Evolutionary conservation across 2,329 filamentous ascomycete species (phyloP), one percentile per base, ranked within the genome.

Genomic region (Diaporthe australafricana): DNA sequence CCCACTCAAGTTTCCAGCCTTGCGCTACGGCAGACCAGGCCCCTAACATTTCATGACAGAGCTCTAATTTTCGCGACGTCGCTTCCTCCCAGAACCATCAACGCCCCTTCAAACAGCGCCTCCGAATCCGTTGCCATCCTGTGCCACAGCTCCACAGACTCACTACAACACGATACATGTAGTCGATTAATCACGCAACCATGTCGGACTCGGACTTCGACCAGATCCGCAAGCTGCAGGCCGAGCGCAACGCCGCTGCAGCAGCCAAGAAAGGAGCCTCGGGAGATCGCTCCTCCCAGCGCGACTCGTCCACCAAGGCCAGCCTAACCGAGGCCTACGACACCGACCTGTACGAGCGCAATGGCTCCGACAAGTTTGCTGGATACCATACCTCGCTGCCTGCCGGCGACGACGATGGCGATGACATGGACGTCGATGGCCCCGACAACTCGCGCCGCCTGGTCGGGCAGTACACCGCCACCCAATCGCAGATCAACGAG

Each of bases 391-490:
- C 90, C n/a, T 95, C 94, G 50, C 93, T 98, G 77, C 93, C 95
- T 48, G 90, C 91, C 70, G 90, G 90, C 69, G 94, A 94, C 78
- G 92, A 94, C 72, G 93, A 95, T 75, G 91, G 92, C 78, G 92
- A 93, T 72, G 93, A 95, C 75, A 91, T 92, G 78, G 92, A 93
- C 72, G 94, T 94, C 89, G 89, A 89, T 63, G 93, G 92, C 81
- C 90, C 84, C 70, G 92, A 93, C 81, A 91, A 86, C 77, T 91
- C 93, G 77, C 90, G 93, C 78, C 90, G 94, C 73, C 87, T 99
- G 73, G 92, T 98, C 42, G 96, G 95, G 75, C 96, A 98, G 83
- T 99, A 99, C 84, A 99, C 96, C 45, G 96, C 96, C 32, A 96
- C 95, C 48, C 92, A 90, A 76, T 91, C 93, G 65, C 94, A 98